A percentile compares a stretch with the other conserved stretches of the same genome.
phyloP scores from a whole-genome alignment of 139 green algal species.

The Penium margaritaceum region DNA sequence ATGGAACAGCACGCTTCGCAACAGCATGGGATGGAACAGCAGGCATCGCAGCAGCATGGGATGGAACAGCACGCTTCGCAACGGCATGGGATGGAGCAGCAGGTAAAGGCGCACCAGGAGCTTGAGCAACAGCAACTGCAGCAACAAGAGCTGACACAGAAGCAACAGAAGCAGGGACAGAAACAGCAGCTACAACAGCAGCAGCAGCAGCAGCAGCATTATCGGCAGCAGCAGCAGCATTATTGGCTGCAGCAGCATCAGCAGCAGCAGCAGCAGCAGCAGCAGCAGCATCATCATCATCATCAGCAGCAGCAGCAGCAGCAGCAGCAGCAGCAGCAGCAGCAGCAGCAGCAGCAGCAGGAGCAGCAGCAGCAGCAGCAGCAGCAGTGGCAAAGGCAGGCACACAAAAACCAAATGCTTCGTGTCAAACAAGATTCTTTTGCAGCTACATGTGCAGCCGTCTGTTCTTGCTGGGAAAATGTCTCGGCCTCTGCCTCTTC shows the following conservation, averaged over 20 bases:
- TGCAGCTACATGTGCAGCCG: no score
- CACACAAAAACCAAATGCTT: no score
- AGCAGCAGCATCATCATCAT: neutral
- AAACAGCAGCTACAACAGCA: neutral
- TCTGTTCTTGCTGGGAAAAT: no score
- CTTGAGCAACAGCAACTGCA: no score
- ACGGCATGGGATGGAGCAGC: no score
- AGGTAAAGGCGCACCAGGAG: no score
- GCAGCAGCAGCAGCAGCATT: neutral
- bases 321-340: neutral
- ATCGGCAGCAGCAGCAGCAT: neutral
- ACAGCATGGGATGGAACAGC: no score
- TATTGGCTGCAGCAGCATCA: neutral
- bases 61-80: no score
- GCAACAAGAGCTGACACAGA: neutral
- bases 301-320: neutral
- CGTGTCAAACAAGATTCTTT: no score
- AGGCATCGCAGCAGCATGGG: no score
- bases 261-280: neutral
- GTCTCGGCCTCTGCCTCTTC: no score
- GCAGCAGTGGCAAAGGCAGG: neutral
- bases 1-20: no score
- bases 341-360: neutral
- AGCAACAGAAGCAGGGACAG: neutral
- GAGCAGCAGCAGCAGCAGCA: neutral